These are phyloP conservation scores for Cyamopsis tetragonoloba DNA, from an alignment of 306 rosid genomes.

Conservation along the genomic window DNA sequence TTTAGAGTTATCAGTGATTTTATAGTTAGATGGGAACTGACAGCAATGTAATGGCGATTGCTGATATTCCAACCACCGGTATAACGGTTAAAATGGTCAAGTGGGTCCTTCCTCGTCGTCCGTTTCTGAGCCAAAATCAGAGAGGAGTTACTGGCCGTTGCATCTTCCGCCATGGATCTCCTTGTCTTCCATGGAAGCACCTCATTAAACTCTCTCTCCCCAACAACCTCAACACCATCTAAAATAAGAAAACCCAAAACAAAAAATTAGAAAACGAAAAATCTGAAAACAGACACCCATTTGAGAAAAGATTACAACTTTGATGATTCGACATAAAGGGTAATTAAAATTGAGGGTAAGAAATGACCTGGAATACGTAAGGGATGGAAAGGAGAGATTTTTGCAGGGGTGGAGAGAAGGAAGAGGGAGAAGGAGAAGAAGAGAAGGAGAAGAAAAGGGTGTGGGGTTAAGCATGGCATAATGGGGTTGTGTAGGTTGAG, in stretches of 20 bases:
- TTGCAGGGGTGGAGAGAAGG: slow-evolving; percentile 17
- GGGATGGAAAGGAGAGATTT: slow-evolving; percentile 18
- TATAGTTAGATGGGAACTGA: slow-evolving; percentile 33
- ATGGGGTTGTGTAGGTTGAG: not conserved
- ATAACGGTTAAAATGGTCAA: slow-evolving; percentile 46
- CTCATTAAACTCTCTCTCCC: slow-evolving; percentile 19
- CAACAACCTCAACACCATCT: slow-evolving; percentile 35
- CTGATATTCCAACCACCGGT: slow-evolving; percentile 91
- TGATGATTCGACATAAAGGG: not conserved
- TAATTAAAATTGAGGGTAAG: not conserved
- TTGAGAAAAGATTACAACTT: not conserved
- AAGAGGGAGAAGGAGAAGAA: slow-evolving; percentile 23
- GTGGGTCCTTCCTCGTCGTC: slow-evolving; percentile 67
- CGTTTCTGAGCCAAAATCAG: slow-evolving; percentile 65
- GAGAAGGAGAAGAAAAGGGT: slow-evolving; percentile 13
- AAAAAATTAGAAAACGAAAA: not conserved
- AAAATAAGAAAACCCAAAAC: not conserved
- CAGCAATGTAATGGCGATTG: slow-evolving; percentile 67
- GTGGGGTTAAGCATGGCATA: slow-evolving; percentile 39
- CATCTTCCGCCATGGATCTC: slow-evolving; percentile 54
- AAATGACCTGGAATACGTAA: slow-evolving; percentile 28
- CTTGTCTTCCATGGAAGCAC: slow-evolving; percentile 47
- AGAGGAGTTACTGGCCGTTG: slow-evolving; percentile 37
- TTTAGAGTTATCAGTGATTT: not conserved
- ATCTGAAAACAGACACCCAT: not conserved